A percentile compares a stretch with the other conserved stretches of the same genome.
Evolutionary conservation across 2,329 filamentous ascomycete genomes (phyloP).

Genomic region (Periconia digitata): DNA sequence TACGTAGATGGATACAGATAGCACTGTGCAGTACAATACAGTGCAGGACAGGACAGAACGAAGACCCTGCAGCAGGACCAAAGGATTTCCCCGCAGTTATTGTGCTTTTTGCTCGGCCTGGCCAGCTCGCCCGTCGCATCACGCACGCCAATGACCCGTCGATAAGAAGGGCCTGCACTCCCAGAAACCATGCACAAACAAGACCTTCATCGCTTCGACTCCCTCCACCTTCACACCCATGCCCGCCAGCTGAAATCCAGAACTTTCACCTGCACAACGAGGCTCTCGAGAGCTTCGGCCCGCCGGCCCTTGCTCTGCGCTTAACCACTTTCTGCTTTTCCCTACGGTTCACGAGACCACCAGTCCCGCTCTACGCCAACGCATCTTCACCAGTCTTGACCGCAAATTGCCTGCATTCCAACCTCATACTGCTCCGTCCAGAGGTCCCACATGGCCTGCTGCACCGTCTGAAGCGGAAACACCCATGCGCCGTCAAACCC

Average conservation of each 20-base stretch:
- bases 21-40: too few relatives aligned
- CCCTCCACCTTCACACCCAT: neutral
- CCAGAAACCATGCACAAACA: too few relatives aligned
- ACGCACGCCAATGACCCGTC: too few relatives aligned
- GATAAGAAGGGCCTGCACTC: too few relatives aligned
- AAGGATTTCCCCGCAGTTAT: conserved; percentile 10
- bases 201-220: too few relatives aligned
- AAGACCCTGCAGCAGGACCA: neutral
- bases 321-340: neutral
- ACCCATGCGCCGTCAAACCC: neutral
- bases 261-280: neutral
- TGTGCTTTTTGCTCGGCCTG: too few relatives aligned
- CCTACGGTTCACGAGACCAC: neutral
- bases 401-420: neutral
- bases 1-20: too few relatives aligned
- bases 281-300: neutral
- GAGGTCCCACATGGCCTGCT: neutral
- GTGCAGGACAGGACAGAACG: too few relatives aligned
- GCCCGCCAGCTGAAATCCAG: neutral
- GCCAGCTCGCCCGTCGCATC: too few relatives aligned
- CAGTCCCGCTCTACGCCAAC: neutral
- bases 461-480: neutral
- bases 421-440: too few relatives aligned
- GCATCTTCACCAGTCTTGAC: neutral
- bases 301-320: neutral